Evolutionary conservation across 169 alveolate species (phyloP), one percentile per base, ranked within the genome.

Genomic region (Plasmodium berghei): DNA sequence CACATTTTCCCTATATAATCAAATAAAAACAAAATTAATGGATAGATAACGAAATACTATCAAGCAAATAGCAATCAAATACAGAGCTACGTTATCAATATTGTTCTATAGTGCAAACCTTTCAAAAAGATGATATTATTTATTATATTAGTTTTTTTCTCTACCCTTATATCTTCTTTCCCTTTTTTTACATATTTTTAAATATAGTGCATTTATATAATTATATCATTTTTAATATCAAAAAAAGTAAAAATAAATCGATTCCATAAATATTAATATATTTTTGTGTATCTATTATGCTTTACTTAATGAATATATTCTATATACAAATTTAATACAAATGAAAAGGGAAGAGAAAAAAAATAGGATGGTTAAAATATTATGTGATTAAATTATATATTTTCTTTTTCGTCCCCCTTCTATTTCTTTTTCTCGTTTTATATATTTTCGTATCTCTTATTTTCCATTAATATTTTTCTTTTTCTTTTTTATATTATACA

Each of bases 401-500:
- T n/a, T 26, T 72, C 26, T 54, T 72, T 46, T 28, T 12, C 20
- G 48, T 72, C 5, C 16, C 16, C 34, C 34, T 72, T 26, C 20
- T n/a, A 9, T 26, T 26, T 28, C 26, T 9, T 56, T 56, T 72
- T 48, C 8, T 26, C 28, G 8, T 72, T 48, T 26, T 67, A 18
- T 67, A 34, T 34, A 34, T 34, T 34, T 34, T 34, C 42, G 42
- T 34, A 34, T 34, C 12, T 67, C 40, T 70, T 22, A 8, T 28
- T 54, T 64, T 73, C 61, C 87, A 73, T 73, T 73, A 34, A 58
- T 40, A 73, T 26, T 73, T 73, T 71, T 73, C 58, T 26, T 73
- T 73, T 71, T 73, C 58, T 71, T 73, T 73, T 71, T 73, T 73
- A 58, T 73, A 58, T 56, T 56, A 26, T 5, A 20, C 24, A 40